Base-by-base conservation (phyloP, 202 grass and related monocot genomes). In the Bolboschoenoplectus hybrid region DNA sequence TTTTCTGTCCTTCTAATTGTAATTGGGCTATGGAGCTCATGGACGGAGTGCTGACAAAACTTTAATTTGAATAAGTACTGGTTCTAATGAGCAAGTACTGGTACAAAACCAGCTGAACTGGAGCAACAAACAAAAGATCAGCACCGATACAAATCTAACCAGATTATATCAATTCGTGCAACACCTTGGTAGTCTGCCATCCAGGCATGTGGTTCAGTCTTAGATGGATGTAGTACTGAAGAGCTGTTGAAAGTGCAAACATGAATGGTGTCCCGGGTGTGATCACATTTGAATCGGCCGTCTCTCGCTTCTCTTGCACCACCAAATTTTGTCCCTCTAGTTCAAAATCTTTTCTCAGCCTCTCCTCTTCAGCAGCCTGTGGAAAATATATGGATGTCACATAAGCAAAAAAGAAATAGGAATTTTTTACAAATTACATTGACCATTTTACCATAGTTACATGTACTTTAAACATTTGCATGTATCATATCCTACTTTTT, bases 151-250 rank as follows among this genome's bases (percentile, higher is more conserved):
- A 72, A 88, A 70, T 86, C 84, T 78, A 82, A 88, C 44, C 51
- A 43, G 81, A 66, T 71, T 70, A 85, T 81, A 88, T 71, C 78
- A 82, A 73, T 67, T 82, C 83, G 84, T 78, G 60, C 65, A 87
- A 88, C 58, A 99, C 97, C 97, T 99, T 96, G 76, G 89, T 88
- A 83, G 91, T 92, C 80, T 92, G 97, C 93, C 97, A 99, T 79
- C 92, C 96, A 85, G 87, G 89, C 52, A 84, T 85, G 45, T 85
- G 67, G 84, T 96, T 98, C 82, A 96, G 74, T 91, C 97, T 91
- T 82, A 96, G 50, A 75, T 99, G 93, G 67, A 99, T 91, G 82
- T 94, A 99, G 79, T 99, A 96, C 63, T 99, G 97, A 81, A 99
- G 93, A 20, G 93, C 93, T 13, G 86, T 38, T 40, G 97, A 99